Evolutionary conservation across 306 rosid genomes (phyloP), one percentile per base, ranked within the genome.

Genomic region (Argentina anserina): DNA sequence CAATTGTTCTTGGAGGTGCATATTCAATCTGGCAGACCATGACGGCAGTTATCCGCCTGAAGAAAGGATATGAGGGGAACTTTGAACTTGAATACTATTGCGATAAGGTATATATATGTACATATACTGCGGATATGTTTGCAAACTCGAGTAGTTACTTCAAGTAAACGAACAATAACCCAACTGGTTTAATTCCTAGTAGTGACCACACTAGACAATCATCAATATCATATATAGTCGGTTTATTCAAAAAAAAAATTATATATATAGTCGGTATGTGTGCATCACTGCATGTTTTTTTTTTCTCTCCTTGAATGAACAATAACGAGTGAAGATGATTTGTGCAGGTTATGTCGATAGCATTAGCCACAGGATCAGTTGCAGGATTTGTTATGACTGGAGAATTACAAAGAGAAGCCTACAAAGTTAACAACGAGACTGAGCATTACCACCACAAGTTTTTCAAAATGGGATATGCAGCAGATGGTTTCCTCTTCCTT

Each of bases 331-430:
- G 39, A 59, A 59, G 2, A 13, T 17, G 40, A 25, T 28, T 59
- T 29, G 40, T 14, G 62, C 79, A 75, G 84, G 49, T 80, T 52
- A 9, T 75, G 5, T 75, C 80, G 34, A 53, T 63, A 25, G 5
- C 67, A 56, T 13, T 80, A 23, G 80, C 77, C 0, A 65, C 80
- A 0, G 80, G 77, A 23, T 53, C 74, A 7, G 79, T 71, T n/a
- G 81, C 81, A 34, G 81, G 81, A 36, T 63, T 79, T 56, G 79
- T 77, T 21, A 67, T 55, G 18, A 74, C 79, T 5, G 41, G 34
- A 20, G 81, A 81, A 6, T 2, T 67, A 41, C 71, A 73, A 13
- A 56, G 36, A 56, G 36, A 26, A 56, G 9, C 36, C 33, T 26
- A 56, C 34, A 26, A 23, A 26, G 9, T 26, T 56, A 26, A 0